Evolutionary conservation across 2,329 filamentous ascomycete genomes (phyloP), one percentile per base, ranked within the genome.

Genomic region (Penicillium fuscoglaucum): DNA sequence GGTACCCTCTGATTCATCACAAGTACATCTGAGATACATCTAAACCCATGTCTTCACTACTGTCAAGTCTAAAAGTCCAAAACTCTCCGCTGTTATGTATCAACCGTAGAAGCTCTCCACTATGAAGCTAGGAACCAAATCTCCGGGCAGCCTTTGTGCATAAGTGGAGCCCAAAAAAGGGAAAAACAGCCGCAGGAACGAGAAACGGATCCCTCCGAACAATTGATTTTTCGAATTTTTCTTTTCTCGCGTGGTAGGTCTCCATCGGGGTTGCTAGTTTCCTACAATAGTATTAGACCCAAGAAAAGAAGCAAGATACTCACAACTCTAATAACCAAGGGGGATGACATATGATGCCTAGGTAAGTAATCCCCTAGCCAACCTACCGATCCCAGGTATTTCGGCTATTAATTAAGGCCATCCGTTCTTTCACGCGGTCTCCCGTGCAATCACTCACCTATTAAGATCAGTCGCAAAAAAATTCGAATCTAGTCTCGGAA

Each of bases 131-230:
- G 63, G 67, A 70, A 71, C 70, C 70, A 64, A 67, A 61, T 68
- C 66, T 62, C 69, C 68, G 70, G 70, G 61, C 66, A 63, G 58
- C 63, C 63, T 64, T 62, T 45, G 58, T 69, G 64, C 66, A 70
- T 59, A 43, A 63, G 68, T 68, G 68, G 67, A 67, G 61, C n/a
- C 17, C 17, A 53, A 37, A 9, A 40, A 29, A 67, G 61, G 61
- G 59, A 64, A 62, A 64, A 61, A 51, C 60, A 69, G 63, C 67
- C 66, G 66, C 69, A 67, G 68, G 66, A 66, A 67, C 67, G 65
- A 45, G 49, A 52, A 50, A 57, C 67, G 68, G 70, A 71, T 70
- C 65, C 62, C 66, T 70, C 69, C 66, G 68, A 70, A 65, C 55
- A 62, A 60, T 61, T 59, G 59, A 31, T 40, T 49, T 33, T 26